These are phyloP conservation scores for Brassica cretica DNA, from an alignment of 345 rosid species.

Conservation along the genomic window DNA sequence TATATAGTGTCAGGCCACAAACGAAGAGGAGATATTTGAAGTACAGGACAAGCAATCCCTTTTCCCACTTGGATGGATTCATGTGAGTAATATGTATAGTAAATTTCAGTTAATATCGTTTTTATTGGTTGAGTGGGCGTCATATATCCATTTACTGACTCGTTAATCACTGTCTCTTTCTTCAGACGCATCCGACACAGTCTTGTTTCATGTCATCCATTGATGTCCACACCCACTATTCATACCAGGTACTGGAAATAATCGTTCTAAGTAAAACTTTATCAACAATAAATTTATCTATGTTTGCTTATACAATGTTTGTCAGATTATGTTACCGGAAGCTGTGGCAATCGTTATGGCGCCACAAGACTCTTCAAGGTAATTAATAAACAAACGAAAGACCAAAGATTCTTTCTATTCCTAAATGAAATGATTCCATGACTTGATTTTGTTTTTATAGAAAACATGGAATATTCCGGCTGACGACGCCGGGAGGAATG, in stretches of 20 bases:
- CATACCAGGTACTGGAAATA: conserved; percentile 68
- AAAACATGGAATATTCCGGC: conserved; percentile 83
- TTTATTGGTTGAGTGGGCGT: not conserved
- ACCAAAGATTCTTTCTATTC: not conserved
- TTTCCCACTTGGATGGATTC: conserved; percentile 99
- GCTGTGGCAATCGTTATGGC: conserved; percentile 99
- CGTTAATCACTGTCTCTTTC: conserved; percentile 21
- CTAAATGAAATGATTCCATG: not conserved
- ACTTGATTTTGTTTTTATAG: conserved; percentile 32
- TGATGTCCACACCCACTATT: conserved; percentile 96
- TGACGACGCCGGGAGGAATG: conserved; percentile 95
- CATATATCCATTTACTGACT: conserved; percentile 2
- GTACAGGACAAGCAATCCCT: conserved; percentile 92
- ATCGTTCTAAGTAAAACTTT: not conserved
- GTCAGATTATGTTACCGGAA: conserved; percentile 94
- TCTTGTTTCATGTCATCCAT: conserved; percentile 99
- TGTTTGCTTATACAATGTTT: not conserved
- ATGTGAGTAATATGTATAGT: conserved; percentile 56
- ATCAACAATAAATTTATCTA: not conserved
- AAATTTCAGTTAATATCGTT: not conserved
- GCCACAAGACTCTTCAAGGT: conserved; percentile 79
- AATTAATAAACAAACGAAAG: conserved; percentile 30
- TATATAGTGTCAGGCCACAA: conserved; percentile 84
- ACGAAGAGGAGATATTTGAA: conserved; percentile 98
- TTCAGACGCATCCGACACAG: conserved; percentile 98